These are phyloP conservation scores for Cladophialophora chaetospira DNA, from an alignment of 2,329 filamentous ascomycete genomes.

Conservation along the genomic window DNA sequence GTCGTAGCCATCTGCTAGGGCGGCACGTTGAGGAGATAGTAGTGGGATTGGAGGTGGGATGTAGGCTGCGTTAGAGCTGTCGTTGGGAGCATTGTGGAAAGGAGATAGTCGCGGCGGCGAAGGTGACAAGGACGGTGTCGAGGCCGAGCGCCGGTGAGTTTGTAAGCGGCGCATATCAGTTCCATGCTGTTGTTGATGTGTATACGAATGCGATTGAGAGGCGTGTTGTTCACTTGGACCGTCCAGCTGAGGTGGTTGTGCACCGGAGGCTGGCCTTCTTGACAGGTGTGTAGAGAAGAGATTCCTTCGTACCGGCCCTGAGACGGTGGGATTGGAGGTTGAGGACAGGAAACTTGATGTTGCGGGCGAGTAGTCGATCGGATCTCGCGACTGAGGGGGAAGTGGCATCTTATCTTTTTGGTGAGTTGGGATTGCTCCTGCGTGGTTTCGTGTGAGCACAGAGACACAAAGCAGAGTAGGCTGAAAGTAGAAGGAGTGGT, in stretches of 20 bases:
- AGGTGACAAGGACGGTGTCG: conserved; percentile 24
- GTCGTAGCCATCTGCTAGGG: conserved; percentile 24
- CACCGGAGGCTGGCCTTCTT: conserved; percentile 41
- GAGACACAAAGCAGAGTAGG: no score
- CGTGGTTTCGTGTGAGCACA: no score
- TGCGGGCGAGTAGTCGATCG: conserved; percentile 11
- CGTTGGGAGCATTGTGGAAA: conserved; percentile 6
- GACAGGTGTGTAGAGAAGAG: conserved; percentile 49
- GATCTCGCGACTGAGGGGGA: conserved; percentile 2
- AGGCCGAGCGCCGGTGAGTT: conserved; percentile 22
- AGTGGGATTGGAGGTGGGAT: conserved; percentile 9
- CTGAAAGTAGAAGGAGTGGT: no score
- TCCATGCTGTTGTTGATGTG: conserved; percentile 8
- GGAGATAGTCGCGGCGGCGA: conserved; percentile 22
- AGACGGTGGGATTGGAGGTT: conserved; percentile 5
- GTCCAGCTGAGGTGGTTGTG: conserved; percentile 12
- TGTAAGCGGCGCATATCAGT: conserved; percentile 1
- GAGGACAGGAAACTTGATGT: conserved; percentile 11
- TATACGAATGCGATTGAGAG: conserved; percentile 11
- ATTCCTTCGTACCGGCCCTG: conserved; percentile 45
- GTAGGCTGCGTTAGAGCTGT: conserved; percentile 1
- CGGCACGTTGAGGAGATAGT: conserved; percentile 10
- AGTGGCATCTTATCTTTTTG: conserved; percentile 13
- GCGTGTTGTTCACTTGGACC: not conserved
- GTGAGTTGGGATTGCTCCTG: no score